Evolutionary conservation across 2,329 filamentous ascomycete genomes (phyloP).

Genomic region (Penicillium decumbens): DNA sequence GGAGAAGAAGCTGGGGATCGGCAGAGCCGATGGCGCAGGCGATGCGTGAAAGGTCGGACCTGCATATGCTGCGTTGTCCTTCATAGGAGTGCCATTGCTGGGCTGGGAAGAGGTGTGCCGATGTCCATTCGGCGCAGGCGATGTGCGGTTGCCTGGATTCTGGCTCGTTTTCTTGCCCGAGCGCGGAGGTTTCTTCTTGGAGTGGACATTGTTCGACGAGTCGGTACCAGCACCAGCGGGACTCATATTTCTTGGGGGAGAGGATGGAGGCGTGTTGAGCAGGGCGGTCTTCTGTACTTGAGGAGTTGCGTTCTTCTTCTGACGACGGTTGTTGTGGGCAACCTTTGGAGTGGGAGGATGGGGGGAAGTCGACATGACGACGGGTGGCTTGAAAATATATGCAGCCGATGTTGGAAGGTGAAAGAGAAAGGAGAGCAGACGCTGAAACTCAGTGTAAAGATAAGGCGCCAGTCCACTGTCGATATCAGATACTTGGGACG

Average conservation of each 20-base stretch:
- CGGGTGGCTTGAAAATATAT: slow-evolving; percentile 45
- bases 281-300: slow-evolving; percentile 27
- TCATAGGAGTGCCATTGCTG: slow-evolving; percentile 40
- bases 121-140: slow-evolving; percentile 23
- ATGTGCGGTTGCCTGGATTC: slow-evolving; percentile 24
- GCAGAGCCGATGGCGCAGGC: slow-evolving; percentile 81
- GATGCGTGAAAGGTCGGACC: slow-evolving; percentile 94
- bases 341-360: slow-evolving; percentile 39
- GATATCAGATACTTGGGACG: slow-evolving; percentile 27
- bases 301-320: slow-evolving; percentile 36
- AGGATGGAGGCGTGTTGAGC: slow-evolving; percentile 36
- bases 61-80: slow-evolving; percentile 59
- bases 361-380: slow-evolving; percentile 44
- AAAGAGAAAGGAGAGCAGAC: slow-evolving; percentile 19
- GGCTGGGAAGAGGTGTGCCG: slow-evolving; percentile 34
- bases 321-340: slow-evolving; percentile 31
- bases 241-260: slow-evolving; percentile 32
- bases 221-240: slow-evolving; percentile 31
- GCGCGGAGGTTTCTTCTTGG: slow-evolving; percentile 37
- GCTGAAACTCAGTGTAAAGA: slow-evolving; percentile 20
- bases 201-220: slow-evolving; percentile 27
- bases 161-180: slow-evolving; percentile 34
- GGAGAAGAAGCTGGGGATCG: slow-evolving; percentile 82
- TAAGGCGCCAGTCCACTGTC: slow-evolving; percentile 25
- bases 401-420: slow-evolving; percentile 33